Percentiles rank a stretch among this genome's conserved stretches.
These are phyloP conservation scores for Salvia hispanica DNA, from an alignment of 257 asterid genomes.

Conservation along the genomic window DNA sequence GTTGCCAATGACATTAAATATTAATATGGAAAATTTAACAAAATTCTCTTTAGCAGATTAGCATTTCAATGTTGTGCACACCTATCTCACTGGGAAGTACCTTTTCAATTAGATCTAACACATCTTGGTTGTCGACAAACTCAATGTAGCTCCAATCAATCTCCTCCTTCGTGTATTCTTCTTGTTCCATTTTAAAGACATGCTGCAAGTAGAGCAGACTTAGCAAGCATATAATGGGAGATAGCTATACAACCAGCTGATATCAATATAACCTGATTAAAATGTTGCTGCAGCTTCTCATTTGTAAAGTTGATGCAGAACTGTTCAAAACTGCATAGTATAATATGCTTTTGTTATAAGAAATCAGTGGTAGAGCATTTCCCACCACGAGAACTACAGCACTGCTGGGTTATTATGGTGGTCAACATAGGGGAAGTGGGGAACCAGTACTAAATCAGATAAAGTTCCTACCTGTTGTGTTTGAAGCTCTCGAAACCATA, in stretches of 20 bases:
- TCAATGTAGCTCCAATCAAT: slow-evolving; percentile 98
- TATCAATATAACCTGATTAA: slow-evolving; percentile 74
- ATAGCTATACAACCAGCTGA: slow-evolving; percentile 20
- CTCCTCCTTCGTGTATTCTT: slow-evolving; percentile 91
- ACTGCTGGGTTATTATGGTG: slow-evolving; percentile 7
- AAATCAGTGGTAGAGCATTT: slow-evolving; percentile 31
- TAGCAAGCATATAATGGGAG: slow-evolving; percentile 33
- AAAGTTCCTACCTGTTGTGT: slow-evolving; percentile 69
- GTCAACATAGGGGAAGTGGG: slow-evolving; percentile 28
- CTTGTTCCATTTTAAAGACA: slow-evolving; percentile 99
- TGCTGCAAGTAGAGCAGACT: slow-evolving; percentile 62
- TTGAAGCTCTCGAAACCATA: slow-evolving; percentile 98
- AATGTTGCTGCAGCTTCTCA: slow-evolving; percentile 97
- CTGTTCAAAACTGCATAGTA: slow-evolving; percentile 86
- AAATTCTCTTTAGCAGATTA: slow-evolving; percentile 17
- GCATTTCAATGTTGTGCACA: neutral
- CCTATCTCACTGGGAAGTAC: slow-evolving; percentile 39
- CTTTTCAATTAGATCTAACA: slow-evolving; percentile 95
- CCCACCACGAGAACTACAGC: slow-evolving; percentile 25
- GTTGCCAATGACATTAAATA: neutral
- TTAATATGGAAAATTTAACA: neutral
- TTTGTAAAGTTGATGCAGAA: slow-evolving; percentile 95
- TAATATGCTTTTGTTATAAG: slow-evolving; percentile 34
- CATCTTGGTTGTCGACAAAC: slow-evolving; percentile 98
- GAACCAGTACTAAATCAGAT: slow-evolving; percentile 23